These are phyloP conservation scores for Eucalyptus tenuipes DNA, from an alignment of 345 rosid genomes.

Conservation along the genomic window DNA sequence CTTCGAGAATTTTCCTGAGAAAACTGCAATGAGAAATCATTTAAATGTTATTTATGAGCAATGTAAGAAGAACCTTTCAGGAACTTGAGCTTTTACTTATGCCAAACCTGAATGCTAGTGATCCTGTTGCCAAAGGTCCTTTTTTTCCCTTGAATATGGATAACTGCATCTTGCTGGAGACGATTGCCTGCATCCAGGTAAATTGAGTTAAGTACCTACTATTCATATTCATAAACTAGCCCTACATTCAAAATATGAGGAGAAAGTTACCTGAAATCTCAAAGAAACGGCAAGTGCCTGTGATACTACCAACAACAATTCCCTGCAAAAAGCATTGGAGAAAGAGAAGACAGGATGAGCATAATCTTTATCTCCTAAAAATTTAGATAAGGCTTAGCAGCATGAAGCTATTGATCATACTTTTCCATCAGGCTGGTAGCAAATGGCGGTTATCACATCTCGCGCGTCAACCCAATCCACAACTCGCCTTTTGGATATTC, in stretches of 20 bases:
- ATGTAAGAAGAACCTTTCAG: neutral
- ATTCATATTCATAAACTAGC: neutral
- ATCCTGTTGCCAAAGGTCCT: conserved; percentile 37
- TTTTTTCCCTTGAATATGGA: conserved; percentile 36
- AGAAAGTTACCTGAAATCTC: conserved; percentile 29
- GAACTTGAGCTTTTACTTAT: neutral
- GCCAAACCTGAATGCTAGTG: conserved; percentile 57
- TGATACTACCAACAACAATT: conserved; percentile 51
- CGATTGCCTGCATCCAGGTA: conserved; percentile 16
- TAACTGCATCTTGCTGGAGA: conserved; percentile 34
- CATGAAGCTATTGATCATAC: conserved; percentile 9
- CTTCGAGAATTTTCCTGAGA: conserved; percentile 32
- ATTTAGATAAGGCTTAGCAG: neutral
- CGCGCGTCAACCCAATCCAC: conserved; percentile 68
- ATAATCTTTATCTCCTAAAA: neutral
- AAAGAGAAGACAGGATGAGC: neutral
- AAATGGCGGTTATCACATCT: conserved; percentile 62
- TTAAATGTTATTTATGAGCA: neutral
- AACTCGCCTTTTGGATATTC: conserved; percentile 50
- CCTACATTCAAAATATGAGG: neutral
- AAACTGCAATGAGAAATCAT: conserved; percentile 29
- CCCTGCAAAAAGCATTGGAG: conserved; percentile 35
- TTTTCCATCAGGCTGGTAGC: conserved; percentile 65
- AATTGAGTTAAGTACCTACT: neutral
- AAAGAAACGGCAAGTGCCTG: conserved; percentile 68